Base-by-base conservation (phyloP, 148 eudicot species). In the Hydrangea macrophylla region DNA sequence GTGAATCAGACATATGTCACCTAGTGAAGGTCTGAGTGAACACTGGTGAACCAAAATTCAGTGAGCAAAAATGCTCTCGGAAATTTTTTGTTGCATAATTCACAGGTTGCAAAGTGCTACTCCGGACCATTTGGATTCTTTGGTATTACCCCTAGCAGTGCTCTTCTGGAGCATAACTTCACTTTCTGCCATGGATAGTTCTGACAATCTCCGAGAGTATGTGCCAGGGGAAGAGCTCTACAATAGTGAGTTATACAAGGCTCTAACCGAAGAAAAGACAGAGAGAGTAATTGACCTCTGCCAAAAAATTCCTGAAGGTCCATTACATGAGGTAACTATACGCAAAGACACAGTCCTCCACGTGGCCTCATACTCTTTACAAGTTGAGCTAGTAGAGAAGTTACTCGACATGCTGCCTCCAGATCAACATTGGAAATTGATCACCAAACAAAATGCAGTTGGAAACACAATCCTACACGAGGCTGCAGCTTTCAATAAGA, bases 401-500 rank as follows among this genome's bases (percentile, higher is more conserved):
- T 48, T 63, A 11, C 67, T 63, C 15, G 9, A 13, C 3, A 23
- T 23, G 67, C 17, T 63, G 54, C 0, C 33, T 1, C 2, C n/a
- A 42, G n/a, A n/a, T 5, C 32, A 63, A 2, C 11, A 2, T 31
- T 9, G 26, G 33, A 63, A 63, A 13, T 17, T 63, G 32, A n/a
- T n/a, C n/a, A 42, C 35, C 30, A 7, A 1, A 5, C 2, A 48
- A 18, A 48, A 63, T 37, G 9, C 0, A 11, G 35, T 18, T 11
- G 67, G 67, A 63, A 63, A 63, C 45, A 63, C 67, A 8, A 42
- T 63, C 9, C 67, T 63, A 20, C 67, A 63, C 17, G 67, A 63
- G 67, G 50, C 67, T 3, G 55, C 33, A 33, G 27, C 33, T 3
- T 39, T 10, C 54, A 42, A 42, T 9, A 40, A 6, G n/a, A 28